Percentiles rank a stretch among this genome's conserved stretches.
Conservation (phyloP, 495 filamentous ascomycete species). For the Neurospora sp. region DNA sequence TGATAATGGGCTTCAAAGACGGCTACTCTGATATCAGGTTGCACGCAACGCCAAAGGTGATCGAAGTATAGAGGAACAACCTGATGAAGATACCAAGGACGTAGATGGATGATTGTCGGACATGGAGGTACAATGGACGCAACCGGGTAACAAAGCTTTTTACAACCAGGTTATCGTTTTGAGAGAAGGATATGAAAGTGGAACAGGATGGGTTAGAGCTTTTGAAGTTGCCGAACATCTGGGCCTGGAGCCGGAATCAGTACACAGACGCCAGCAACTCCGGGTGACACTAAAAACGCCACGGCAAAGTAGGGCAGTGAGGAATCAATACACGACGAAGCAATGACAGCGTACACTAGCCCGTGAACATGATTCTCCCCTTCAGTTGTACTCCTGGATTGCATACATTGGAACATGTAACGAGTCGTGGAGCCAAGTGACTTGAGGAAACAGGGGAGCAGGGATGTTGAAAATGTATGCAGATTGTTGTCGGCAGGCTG, state of each 20-base stretch:
- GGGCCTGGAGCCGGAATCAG: background rate
- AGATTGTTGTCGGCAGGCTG: background rate
- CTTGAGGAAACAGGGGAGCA: background rate
- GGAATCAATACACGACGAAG: background rate
- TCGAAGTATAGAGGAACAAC: background rate
- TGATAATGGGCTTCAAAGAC: background rate
- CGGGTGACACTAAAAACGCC: background rate
- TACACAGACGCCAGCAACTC: background rate
- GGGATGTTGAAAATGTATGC: background rate
- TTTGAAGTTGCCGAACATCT: background rate
- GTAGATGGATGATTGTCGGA: background rate
- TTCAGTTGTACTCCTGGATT: background rate
- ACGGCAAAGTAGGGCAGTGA: background rate
- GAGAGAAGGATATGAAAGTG: background rate
- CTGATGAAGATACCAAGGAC: background rate
- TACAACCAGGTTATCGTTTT: background rate
- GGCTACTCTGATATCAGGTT: background rate
- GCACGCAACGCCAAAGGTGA: background rate
- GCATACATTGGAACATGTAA: background rate
- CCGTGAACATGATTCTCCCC: background rate
- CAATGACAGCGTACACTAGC: background rate
- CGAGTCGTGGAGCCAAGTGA: background rate
- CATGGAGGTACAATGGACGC: background rate
- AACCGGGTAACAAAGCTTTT: background rate
- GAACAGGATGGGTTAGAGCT: background rate